A percentile compares a stretch with the other conserved stretches of the same genome.
Evolutionary conservation across 257 asterid species (phyloP).

Genomic region (Paulownia fortunei): DNA sequence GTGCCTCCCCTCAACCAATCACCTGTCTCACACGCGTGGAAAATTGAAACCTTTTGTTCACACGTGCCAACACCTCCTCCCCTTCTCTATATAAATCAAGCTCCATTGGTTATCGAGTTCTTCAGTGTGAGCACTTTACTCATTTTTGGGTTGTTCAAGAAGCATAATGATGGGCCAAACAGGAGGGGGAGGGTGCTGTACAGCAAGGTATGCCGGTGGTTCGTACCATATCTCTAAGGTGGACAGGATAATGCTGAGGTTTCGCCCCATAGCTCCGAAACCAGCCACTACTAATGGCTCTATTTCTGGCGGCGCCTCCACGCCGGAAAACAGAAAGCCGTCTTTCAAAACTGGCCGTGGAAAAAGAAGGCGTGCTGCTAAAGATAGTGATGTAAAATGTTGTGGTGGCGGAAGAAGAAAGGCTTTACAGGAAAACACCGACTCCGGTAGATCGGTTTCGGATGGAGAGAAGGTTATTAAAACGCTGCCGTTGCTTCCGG

Average conservation of each 20-base stretch:
- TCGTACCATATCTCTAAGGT: constrained; percentile 57
- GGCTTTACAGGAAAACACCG: constrained; percentile 39
- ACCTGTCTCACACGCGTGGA: constrained; percentile 8
- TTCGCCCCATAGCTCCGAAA: constrained; percentile 87
- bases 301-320: constrained; percentile 30
- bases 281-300: constrained; percentile 47
- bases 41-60: too few species aligned
- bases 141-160: neutral
- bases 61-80: constrained; percentile 39
- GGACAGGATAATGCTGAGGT: constrained; percentile 65
- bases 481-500: constrained; percentile 56
- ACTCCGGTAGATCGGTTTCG: constrained; percentile 43
- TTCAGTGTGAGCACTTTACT: neutral
- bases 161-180: constrained; percentile 48
- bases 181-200: constrained; percentile 83
- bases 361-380: constrained; percentile 46
- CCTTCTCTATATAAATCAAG: neutral
- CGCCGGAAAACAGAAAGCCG: constrained; percentile 31
- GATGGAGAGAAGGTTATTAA: constrained; percentile 38
- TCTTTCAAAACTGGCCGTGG: constrained; percentile 38
- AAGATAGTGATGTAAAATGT: constrained; percentile 7
- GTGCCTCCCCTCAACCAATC: neutral
- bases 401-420: constrained; percentile 36
- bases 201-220: constrained; percentile 61
- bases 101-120: neutral